These are phyloP conservation scores for Wickerhamiella kurtzmanii DNA, from an alignment of 805 yeast genomes.

Conservation along the genomic window DNA sequence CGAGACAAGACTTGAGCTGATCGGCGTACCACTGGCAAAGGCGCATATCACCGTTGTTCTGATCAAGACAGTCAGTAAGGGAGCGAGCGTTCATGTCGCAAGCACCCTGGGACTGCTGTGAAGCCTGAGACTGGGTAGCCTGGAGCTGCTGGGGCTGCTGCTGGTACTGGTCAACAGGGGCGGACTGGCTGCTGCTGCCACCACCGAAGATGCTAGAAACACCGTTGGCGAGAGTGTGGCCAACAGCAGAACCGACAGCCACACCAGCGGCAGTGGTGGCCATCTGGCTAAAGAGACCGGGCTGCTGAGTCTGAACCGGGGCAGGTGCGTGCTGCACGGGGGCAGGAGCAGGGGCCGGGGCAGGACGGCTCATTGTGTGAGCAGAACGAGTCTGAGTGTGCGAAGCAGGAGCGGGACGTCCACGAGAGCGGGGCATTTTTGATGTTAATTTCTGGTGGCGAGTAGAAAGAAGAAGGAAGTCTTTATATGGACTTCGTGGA, in stretches of 20 bases:
- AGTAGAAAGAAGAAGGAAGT: background rate
- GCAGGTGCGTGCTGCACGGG: conserved; percentile 39
- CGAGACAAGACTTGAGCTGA: conserved; percentile 95
- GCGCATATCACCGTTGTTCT: conserved; percentile 90
- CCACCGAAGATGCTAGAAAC: conserved; percentile 82
- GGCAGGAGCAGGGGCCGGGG: conserved; percentile 39
- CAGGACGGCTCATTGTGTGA: conserved; percentile 44
- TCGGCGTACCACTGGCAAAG: conserved; percentile 93
- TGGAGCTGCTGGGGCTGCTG: conserved; percentile 31
- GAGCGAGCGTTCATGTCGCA: conserved; percentile 92
- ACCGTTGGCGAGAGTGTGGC: conserved; percentile 95
- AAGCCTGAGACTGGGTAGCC: conserved; percentile 29
- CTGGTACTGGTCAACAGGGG: conserved; percentile 37
- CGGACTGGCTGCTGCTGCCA: conserved; percentile 36
- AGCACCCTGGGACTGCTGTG: conserved; percentile 26
- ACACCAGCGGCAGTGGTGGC: conserved; percentile 99
- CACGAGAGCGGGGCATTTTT: conserved; percentile 30
- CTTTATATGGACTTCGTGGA: background rate
- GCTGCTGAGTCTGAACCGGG: conserved; percentile 34
- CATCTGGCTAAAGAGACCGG: conserved; percentile 93
- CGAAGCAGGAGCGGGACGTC: conserved; percentile 28
- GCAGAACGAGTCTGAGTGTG: conserved; percentile 22
- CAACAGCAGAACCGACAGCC: conserved; percentile 94
- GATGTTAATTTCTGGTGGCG: background rate
- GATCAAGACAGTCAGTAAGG: conserved; percentile 91